These are phyloP conservation scores for Phytophthora pseudosyringae DNA, from an alignment of 352 stramenopile genomes.

Conservation along the genomic window DNA sequence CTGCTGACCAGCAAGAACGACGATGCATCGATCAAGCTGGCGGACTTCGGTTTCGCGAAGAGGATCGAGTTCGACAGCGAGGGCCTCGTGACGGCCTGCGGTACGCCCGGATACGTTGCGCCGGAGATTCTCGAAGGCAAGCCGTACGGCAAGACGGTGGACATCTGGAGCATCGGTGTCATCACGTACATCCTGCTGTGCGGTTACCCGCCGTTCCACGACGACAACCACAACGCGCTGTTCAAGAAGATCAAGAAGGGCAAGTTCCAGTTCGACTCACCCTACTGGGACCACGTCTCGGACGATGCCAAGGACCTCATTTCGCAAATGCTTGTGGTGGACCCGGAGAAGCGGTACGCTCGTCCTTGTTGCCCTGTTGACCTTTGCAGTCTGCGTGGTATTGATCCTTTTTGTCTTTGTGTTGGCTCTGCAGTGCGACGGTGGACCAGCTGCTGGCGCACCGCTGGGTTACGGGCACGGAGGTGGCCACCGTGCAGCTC, in stretches of 20 bases:
- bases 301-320: slow-evolving; percentile 96
- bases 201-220: slow-evolving; percentile 89
- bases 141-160: slow-evolving; percentile 81
- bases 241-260: slow-evolving; percentile 96
- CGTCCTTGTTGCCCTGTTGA: background rate
- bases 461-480: slow-evolving; percentile 89
- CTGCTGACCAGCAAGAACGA: slow-evolving; percentile 82
- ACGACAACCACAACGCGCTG: slow-evolving; percentile 94
- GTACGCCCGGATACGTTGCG: slow-evolving; percentile 84
- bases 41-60: slow-evolving; percentile 89
- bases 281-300: slow-evolving; percentile 95
- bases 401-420: slow-evolving; percentile 2
- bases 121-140: slow-evolving; percentile 85
- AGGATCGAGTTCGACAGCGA: slow-evolving; percentile 80
- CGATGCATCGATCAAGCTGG: slow-evolving; percentile 87
- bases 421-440: slow-evolving; percentile 56
- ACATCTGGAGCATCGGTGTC: slow-evolving; percentile 93
- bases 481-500: slow-evolving; percentile 89
- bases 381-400: background rate
- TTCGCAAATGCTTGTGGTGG: slow-evolving; percentile 91
- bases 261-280: slow-evolving; percentile 95
- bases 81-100: slow-evolving; percentile 78
- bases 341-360: slow-evolving; percentile 85
- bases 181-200: slow-evolving; percentile 90
- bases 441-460: slow-evolving; percentile 89